Evolutionary conservation across 225 moss, liverwort and hornwort genomes (phyloP), one percentile per base, ranked within the genome.

Genomic region (Bryum argenteum): DNA sequence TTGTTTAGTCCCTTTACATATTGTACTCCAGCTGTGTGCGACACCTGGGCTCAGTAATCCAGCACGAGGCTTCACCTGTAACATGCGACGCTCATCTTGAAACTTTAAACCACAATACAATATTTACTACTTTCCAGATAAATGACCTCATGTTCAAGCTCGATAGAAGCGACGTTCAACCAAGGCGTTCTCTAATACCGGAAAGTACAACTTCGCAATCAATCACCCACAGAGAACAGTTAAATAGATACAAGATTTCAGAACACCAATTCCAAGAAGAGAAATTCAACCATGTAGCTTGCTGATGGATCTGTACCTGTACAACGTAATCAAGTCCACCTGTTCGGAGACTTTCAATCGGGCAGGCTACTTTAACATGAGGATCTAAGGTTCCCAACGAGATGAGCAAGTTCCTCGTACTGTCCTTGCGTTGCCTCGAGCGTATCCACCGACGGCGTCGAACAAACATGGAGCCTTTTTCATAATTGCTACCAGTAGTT

Each of bases 391-490:
- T 69, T 44, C 91, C 94, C 28, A 98, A 83, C 54, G 71, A 72
- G 3, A 89, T 79, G 58, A 87, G 83, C 67, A 81, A 53, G 74
- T 83, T 87, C 60, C 79, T 83, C 54, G 77, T 79, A 24, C 81
- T 75, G 26, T 78, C 78, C 70, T 89, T 78, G 42, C 83, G 77
- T 51, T 87, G 78, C 75, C 94, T 91, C 24, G 78, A 74, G 20
- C 97, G 94, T 71, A 85, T 70, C 97, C 97, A 98, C 17, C 94
- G 89, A 57, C 97, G 89, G 20, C 92, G 89, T 77, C 94, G 83
- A 23, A 91, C 89, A 60, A 80, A 81, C 65, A 63, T 77, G 15
- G 82, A 80, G 23, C 74, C 69, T 47, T 87, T 90, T 37, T 83
- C 92, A 41, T 57, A 5, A 63, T 54, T 80, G 67, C 73, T 58